phyloP scores from a whole-genome alignment of 1,284 basidiomycete species.

The Ceratobasidium sp. region DNA sequence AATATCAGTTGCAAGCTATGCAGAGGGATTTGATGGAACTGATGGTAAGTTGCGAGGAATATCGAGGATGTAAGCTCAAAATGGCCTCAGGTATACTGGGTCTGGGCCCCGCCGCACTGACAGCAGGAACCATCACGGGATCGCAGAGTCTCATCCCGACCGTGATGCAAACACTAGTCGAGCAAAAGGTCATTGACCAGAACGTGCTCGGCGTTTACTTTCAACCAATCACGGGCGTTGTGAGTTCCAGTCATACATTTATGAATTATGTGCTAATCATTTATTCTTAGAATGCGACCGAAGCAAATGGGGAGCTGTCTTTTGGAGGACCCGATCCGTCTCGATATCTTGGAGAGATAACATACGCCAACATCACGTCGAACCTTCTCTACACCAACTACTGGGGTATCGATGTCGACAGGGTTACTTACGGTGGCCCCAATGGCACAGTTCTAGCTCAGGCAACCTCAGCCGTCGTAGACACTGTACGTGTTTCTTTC shows the following conservation, averaged over 20 bases:
- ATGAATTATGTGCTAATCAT: no score
- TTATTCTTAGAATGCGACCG: constrained; percentile 18
- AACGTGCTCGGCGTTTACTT: constrained; percentile 49
- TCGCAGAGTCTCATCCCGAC: constrained; percentile 42
- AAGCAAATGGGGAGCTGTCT: constrained; percentile 48
- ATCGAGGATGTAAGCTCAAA: not conserved
- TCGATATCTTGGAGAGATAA: constrained; percentile 43
- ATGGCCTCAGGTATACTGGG: constrained; percentile 46
- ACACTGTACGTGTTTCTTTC: constrained; percentile 17
- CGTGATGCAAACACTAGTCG: constrained; percentile 37
- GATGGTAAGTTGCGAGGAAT: not conserved
- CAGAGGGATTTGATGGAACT: constrained; percentile 31
- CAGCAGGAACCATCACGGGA: constrained; percentile 44
- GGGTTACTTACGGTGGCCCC: constrained; percentile 19
- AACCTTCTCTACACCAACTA: constrained; percentile 40
- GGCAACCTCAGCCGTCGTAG: constrained; percentile 33
- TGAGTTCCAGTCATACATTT: not conserved
- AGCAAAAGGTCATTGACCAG: constrained; percentile 19
- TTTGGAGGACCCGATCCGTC: constrained; percentile 46
- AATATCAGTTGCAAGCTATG: constrained; percentile 35
- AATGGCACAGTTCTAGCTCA: not conserved
- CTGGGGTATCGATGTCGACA: constrained; percentile 43
- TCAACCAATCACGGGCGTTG: constrained; percentile 36
- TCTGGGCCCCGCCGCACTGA: constrained; percentile 43
- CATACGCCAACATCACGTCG: constrained; percentile 42